Percentiles rank a stretch among this genome's conserved stretches.
phyloP scores from a whole-genome alignment of 1,284 basidiomycete genomes.

The Leccinum pallidistipes region DNA sequence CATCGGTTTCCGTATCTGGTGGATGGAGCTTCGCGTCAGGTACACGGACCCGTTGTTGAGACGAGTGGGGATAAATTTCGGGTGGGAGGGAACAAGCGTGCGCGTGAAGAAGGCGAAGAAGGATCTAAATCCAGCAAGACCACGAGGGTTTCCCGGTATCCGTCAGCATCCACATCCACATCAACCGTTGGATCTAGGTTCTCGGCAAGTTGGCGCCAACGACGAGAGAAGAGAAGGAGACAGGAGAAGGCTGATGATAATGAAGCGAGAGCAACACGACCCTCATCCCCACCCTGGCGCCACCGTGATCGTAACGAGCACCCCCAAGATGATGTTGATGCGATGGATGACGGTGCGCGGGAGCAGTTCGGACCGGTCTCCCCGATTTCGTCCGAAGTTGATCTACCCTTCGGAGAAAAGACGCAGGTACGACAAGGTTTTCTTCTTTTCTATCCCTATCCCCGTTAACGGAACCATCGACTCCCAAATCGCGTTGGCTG shows the following conservation, averaged over 20 bases:
- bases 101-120: not conserved
- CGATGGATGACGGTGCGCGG: not conserved
- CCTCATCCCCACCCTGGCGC: not conserved
- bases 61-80: conserved; percentile 8
- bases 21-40: conserved; percentile 4
- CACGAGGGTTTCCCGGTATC: not conserved
- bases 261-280: not conserved
- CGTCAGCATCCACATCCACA: not conserved
- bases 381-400: conserved; percentile 6
- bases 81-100: not conserved
- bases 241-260: not conserved
- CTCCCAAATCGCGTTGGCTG: not conserved
- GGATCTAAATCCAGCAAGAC: not conserved
- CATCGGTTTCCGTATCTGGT: conserved; percentile 24
- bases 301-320: not conserved
- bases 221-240: conserved; percentile 1
- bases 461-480: conserved; percentile 25
- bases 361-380: conserved; percentile 19
- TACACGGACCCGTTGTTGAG: conserved; percentile 6
- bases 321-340: not conserved
- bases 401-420: conserved; percentile 33
- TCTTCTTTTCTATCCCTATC: not conserved
- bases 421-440: conserved; percentile 26
- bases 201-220: conserved; percentile 8
- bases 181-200: not conserved